These are phyloP conservation scores for Erodium trifolium DNA, from an alignment of 441 rosid species.

Conservation along the genomic window DNA sequence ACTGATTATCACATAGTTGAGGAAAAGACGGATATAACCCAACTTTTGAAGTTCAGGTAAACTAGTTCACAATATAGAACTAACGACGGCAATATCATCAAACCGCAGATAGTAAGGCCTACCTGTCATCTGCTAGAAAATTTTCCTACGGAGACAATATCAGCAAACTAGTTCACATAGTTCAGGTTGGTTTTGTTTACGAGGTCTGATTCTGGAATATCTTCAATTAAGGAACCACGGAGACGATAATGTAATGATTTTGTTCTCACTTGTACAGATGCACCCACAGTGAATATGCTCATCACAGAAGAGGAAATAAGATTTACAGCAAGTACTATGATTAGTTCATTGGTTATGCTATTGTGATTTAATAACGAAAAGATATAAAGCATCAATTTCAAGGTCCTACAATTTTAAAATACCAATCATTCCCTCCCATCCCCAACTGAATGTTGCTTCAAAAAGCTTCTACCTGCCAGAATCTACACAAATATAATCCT, in stretches of 20 bases:
- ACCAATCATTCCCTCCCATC: not conserved
- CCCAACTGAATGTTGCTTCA: conserved; percentile 3
- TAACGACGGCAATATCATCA: too few relatives aligned
- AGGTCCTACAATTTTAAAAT: not conserved
- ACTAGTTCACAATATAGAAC: too few relatives aligned
- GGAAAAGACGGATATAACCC: too few relatives aligned
- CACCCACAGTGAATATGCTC: not conserved
- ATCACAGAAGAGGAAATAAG: not conserved
- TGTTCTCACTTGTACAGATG: not conserved
- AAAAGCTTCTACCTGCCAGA: not conserved
- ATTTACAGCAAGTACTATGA: not conserved
- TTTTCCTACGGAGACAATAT: not conserved
- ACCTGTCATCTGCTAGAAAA: not conserved
- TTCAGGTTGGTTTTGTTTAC: not conserved
- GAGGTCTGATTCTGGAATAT: not conserved
- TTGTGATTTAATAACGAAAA: not conserved
- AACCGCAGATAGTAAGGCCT: too few relatives aligned
- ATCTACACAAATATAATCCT: not conserved
- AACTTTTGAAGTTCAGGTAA: too few relatives aligned
- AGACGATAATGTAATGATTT: not conserved
- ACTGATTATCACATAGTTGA: too few relatives aligned
- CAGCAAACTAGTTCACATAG: too few relatives aligned
- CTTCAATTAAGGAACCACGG: too few relatives aligned
- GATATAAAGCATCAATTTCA: not conserved
- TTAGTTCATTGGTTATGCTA: not conserved